These are phyloP conservation scores for Cercospora sp. DNA, from an alignment of 2,329 filamentous ascomycete genomes.

Conservation along the genomic window DNA sequence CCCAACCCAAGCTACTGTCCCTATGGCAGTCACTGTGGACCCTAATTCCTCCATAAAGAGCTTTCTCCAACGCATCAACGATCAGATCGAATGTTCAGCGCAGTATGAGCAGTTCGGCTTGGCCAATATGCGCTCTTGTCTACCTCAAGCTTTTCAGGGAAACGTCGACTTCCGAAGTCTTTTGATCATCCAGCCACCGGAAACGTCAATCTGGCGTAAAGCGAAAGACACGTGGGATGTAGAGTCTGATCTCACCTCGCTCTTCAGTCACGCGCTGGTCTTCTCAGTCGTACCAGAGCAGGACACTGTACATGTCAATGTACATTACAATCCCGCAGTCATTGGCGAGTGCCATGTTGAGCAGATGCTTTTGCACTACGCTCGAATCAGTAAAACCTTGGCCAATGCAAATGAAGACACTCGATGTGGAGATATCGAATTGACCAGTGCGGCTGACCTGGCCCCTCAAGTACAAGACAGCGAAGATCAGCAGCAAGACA, in stretches of 20 bases:
- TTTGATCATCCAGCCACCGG: background rate
- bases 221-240: background rate
- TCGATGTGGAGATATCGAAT: background rate
- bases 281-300: background rate
- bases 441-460: background rate
- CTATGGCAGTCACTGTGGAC: background rate
- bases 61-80: background rate
- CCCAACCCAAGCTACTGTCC: background rate
- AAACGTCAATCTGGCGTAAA: background rate
- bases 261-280: background rate
- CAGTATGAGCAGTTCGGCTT: background rate
- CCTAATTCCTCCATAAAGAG: background rate
- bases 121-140: background rate
- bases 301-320: background rate
- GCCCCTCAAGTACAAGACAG: background rate
- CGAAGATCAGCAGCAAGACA: background rate
- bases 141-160: background rate
- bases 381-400: background rate
- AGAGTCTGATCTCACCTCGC: background rate
- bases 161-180: background rate
- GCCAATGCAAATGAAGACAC: background rate
- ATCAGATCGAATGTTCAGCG: background rate
- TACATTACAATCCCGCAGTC: background rate
- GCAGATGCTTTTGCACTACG: background rate
- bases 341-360: background rate